phyloP scores from a whole-genome alignment of 345 rosid species.

The Excoecaria cochinchinensis region DNA sequence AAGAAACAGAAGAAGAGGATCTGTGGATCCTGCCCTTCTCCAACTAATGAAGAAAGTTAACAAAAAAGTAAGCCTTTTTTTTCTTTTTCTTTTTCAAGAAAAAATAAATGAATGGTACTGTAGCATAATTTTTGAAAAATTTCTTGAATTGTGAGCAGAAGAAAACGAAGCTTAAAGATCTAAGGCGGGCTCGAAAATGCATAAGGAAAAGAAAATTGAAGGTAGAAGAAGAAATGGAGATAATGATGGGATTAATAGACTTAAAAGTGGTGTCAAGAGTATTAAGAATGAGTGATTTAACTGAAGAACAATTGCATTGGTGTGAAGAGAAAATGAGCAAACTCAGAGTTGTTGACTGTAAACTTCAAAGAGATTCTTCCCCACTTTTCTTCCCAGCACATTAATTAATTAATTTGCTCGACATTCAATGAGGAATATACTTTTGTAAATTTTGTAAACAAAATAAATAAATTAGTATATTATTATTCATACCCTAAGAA shows the following conservation, averaged over 20 bases:
- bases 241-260: slow-evolving; percentile 87
- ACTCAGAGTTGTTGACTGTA: slow-evolving; percentile 65
- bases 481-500: not conserved
- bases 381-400: slow-evolving; percentile 96
- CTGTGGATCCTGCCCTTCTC: slow-evolving; percentile 83
- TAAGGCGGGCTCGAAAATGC: slow-evolving; percentile 65
- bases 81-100: not conserved
- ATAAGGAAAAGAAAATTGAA: slow-evolving; percentile 61
- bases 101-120: too few relatives aligned
- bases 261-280: slow-evolving; percentile 90
- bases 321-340: slow-evolving; percentile 97
- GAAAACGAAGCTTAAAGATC: slow-evolving; percentile 75
- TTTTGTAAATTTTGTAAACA: slow-evolving; percentile 31
- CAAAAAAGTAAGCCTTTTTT: slow-evolving; percentile 51
- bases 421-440: slow-evolving; percentile 38
- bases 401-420: slow-evolving; percentile 40
- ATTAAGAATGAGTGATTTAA: slow-evolving; percentile 64
- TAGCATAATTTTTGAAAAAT: not conserved
- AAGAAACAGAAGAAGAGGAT: slow-evolving; percentile 50
- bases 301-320: slow-evolving; percentile 86
- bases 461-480: not conserved
- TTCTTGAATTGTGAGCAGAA: slow-evolving; percentile 48
- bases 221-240: slow-evolving; percentile 80
- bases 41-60: slow-evolving; percentile 83
- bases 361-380: slow-evolving; percentile 83